Conservation (phyloP, 306 rosid genomes). For the Pueraria montana region DNA sequence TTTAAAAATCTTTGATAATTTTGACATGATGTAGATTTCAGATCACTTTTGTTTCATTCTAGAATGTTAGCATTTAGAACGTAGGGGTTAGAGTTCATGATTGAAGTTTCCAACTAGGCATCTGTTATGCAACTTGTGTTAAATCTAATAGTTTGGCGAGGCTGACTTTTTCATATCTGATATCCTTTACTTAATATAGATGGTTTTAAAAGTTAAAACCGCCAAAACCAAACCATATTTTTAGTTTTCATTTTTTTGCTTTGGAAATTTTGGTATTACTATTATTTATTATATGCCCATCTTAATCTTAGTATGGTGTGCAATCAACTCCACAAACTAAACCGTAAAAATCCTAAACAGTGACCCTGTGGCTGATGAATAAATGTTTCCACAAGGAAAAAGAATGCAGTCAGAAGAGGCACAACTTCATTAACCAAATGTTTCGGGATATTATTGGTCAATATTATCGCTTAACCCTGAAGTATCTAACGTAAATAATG, state of each 20-base stretch:
- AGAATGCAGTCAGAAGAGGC: not conserved
- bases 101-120: not conserved
- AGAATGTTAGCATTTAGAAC: not conserved
- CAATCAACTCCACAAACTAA: too few species aligned
- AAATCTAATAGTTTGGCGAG: too few species aligned
- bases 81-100: not conserved
- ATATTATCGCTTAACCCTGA: not conserved
- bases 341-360: too few species aligned
- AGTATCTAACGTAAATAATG: constrained; percentile 7
- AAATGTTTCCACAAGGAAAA: constrained; percentile 17
- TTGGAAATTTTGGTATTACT: too few species aligned
- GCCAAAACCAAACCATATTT: too few species aligned
- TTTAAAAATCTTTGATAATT: too few species aligned
- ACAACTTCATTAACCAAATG: not conserved
- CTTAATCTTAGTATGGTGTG: too few species aligned
- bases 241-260: too few species aligned
- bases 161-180: too few species aligned
- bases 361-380: not conserved
- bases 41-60: not conserved
- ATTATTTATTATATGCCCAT: too few species aligned
- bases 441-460: not conserved
- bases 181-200: too few species aligned
- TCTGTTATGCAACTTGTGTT: not conserved
- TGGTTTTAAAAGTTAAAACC: too few species aligned
- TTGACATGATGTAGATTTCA: not conserved